phyloP scores from a whole-genome alignment of 495 filamentous ascomycete species.

The Penicillium psychrofluorescens region DNA sequence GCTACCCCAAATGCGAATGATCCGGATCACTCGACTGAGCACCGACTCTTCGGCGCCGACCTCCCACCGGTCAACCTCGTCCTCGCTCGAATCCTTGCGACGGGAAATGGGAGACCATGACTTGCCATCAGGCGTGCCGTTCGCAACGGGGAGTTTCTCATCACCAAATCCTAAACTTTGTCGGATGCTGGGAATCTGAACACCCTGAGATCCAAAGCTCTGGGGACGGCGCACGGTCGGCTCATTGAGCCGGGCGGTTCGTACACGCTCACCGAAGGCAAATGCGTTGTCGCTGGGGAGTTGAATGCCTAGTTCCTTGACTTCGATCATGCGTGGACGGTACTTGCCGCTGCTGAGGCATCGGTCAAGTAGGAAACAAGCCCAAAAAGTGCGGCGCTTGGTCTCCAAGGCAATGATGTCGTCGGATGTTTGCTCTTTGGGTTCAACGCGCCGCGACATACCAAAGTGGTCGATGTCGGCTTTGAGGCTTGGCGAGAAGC shows the following conservation, averaged over 20 bases:
- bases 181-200: conserved; percentile 41
- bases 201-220: conserved; percentile 36
- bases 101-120: conserved; percentile 42
- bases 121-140: conserved; percentile 26
- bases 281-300: conserved; percentile 44
- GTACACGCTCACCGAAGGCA: conserved; percentile 41
- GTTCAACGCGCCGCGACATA: conserved; percentile 22
- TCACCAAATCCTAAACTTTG: conserved; percentile 36
- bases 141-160: conserved; percentile 25
- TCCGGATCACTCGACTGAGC: conserved; percentile 66
- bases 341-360: conserved; percentile 71
- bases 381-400: conserved; percentile 76
- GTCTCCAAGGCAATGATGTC: conserved; percentile 66
- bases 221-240: conserved; percentile 29
- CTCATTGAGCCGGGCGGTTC: conserved; percentile 37
- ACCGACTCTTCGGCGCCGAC: conserved; percentile 59
- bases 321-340: conserved; percentile 59
- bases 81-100: conserved; percentile 59
- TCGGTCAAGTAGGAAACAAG: conserved; percentile 76
- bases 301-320: conserved; percentile 53
- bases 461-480: conserved; percentile 40
- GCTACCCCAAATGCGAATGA: conserved; percentile 72
- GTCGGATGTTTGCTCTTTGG: conserved; percentile 39
- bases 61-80: conserved; percentile 56
- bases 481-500: conserved; percentile 30